Evolutionary conservation across 1,284 basidiomycete species (phyloP).

Genomic region (Trichosporon faecale): DNA sequence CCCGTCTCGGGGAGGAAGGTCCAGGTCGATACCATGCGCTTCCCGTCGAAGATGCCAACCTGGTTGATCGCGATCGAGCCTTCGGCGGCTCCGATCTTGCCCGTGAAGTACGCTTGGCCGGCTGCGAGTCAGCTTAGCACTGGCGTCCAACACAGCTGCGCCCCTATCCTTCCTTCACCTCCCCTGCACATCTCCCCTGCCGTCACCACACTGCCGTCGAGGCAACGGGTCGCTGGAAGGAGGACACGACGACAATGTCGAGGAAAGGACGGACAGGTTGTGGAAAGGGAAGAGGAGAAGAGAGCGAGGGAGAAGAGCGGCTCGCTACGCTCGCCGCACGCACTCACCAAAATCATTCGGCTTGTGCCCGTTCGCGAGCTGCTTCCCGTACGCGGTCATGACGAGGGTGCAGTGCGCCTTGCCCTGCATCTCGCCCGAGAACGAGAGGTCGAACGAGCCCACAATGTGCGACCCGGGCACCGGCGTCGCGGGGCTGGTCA

Average conservation of each 20-base stretch:
- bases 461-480: conserved; percentile 8
- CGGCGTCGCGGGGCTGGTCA: neutral
- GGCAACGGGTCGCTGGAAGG: no score
- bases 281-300: neutral
- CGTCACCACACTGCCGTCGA: no score
- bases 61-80: conserved; percentile 9
- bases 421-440: conserved; percentile 4
- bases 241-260: no score
- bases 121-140: neutral
- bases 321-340: neutral
- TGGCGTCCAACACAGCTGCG: no score
- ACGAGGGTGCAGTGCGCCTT: conserved; percentile 5
- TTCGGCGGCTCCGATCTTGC: neutral
- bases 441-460: neutral
- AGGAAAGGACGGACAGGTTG: no score
- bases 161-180: no score
- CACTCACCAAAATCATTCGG: conserved; percentile 7
- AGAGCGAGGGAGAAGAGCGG: neutral
- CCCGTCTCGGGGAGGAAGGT: conserved; percentile 4
- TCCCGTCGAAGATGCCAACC: conserved; percentile 3
- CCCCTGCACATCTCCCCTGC: no score
- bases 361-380: conserved; percentile 9
- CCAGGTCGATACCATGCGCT: conserved; percentile 6
- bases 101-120: conserved; percentile 4
- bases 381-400: conserved; percentile 7